These are phyloP conservation scores for Hymenoscyphus linearis DNA, from an alignment of 2,329 filamentous ascomycete species.

Conservation along the genomic window DNA sequence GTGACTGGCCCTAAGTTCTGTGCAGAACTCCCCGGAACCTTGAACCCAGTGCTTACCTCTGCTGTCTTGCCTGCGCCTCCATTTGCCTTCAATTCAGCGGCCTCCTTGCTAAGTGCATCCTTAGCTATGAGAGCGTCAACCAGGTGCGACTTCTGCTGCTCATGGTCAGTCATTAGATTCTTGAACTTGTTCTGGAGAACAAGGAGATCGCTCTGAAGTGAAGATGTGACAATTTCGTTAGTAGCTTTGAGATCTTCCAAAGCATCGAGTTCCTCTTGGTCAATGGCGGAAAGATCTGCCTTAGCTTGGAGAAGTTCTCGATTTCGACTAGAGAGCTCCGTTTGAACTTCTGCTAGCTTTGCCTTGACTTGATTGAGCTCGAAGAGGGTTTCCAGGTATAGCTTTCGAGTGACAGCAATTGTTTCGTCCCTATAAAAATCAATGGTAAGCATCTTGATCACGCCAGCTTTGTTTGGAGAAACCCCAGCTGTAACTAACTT, in stretches of 20 bases:
- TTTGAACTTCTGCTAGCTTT: constrained; percentile 39
- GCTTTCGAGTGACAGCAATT: constrained; percentile 46
- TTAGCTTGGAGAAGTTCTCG: constrained; percentile 49
- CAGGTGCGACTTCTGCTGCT: constrained; percentile 54
- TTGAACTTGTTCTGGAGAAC: constrained; percentile 47
- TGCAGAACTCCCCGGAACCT: constrained; percentile 3
- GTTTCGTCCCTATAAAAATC: constrained; percentile 47
- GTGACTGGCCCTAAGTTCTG: neutral
- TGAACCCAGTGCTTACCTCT: constrained; percentile 44
- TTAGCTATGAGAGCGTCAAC: constrained; percentile 55
- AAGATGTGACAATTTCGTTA: constrained; percentile 53
- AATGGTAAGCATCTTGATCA: constrained; percentile 40
- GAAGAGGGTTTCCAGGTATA: constrained; percentile 40
- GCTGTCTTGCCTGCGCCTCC: constrained; percentile 39
- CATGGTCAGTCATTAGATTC: constrained; percentile 45
- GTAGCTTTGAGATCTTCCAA: constrained; percentile 54
- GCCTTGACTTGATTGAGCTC: constrained; percentile 45
- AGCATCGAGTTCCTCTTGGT: constrained; percentile 48
- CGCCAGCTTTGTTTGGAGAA: constrained; percentile 12
- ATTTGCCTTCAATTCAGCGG: constrained; percentile 29
- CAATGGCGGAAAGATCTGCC: constrained; percentile 49
- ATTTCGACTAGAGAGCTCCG: constrained; percentile 46
- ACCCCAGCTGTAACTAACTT: constrained; percentile 45
- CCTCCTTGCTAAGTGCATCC: constrained; percentile 52
- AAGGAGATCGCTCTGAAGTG: constrained; percentile 54